Base-by-base conservation (phyloP, 1,139 yeast genomes). In the Petasospora rhodanensis region DNA sequence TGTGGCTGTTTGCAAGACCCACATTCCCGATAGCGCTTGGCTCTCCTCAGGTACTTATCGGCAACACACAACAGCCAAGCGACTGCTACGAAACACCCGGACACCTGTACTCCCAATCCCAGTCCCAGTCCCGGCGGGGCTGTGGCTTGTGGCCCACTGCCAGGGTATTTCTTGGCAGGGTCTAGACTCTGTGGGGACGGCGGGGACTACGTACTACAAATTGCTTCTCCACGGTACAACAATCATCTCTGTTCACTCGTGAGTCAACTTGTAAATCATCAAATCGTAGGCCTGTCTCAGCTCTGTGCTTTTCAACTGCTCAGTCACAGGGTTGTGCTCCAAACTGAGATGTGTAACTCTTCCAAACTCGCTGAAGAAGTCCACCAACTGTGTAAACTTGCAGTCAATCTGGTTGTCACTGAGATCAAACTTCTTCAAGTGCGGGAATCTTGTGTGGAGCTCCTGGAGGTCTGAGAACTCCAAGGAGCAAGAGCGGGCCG, bases 231-330 rank as follows among this genome's bases (percentile, higher is more conserved):
- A n/a, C n/a, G n/a, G n/a, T n/a, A n/a, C n/a, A n/a, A n/a, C n/a
- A n/a, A n/a, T n/a, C n/a, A 11, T 7, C n/a, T 23, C 11, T 14
- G 14, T 28, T 26, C 26, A 31, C 18, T 32, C 29, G 14, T 34
- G 38, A 24, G 41, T 40, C 13, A 43, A 28, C 34, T 43, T 46
- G n/a, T 30, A 28, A 10, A 47, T 28, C 49, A 47, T 43, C 29
- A 40, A 24, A 16, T 37, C 36, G 30, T 35, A 47, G 4, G 29
- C 32, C 5, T 21, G 15, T 14, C 23, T 14, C 18, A 40, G 42
- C 13, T 34, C 31, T 3, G 31, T 38, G 6, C 34, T 35, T 17
- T 44, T 40, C 8, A 47, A 17, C 12, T 35, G 33, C 4, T 40
- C 36, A 7, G 34, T 18, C 18, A 46, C 29, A 7, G 52, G 52